A percentile compares a stretch with the other conserved stretches of the same genome.
Conservation (phyloP, 2,329 filamentous ascomycete species). For the Aspergillus oerlinghausenensis region DNA sequence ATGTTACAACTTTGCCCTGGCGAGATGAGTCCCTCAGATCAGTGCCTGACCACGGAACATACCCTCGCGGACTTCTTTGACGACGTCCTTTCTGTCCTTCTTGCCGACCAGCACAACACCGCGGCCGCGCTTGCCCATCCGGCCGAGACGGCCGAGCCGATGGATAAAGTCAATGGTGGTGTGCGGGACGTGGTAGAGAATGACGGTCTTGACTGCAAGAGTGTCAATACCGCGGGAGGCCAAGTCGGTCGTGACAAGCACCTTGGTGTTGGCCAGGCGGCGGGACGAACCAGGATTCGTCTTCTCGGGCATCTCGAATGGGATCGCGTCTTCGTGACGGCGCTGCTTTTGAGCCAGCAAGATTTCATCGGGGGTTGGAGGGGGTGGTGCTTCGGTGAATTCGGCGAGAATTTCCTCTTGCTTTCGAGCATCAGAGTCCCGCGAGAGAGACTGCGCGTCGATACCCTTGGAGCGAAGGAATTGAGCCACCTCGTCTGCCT, state of each 20-base stretch:
- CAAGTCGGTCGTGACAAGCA: conserved; percentile 90
- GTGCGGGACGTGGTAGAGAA: conserved; percentile 96
- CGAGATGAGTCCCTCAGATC: conserved; percentile 48
- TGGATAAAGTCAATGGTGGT: conserved; percentile 98
- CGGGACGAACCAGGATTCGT: conserved; percentile 35
- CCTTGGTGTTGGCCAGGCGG: conserved; percentile 71
- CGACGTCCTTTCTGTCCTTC: conserved; percentile 82
- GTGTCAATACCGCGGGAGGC: conserved; percentile 94
- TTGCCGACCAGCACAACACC: conserved; percentile 88
- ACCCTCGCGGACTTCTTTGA: conserved; percentile 84
- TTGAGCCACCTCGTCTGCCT: conserved; percentile 71
- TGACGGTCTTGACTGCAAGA: conserved; percentile 80
- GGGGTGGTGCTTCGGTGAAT: conserved; percentile 55
- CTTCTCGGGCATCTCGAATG: conserved; percentile 36
- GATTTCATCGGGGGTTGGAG: conserved; percentile 35
- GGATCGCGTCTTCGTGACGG: conserved; percentile 34
- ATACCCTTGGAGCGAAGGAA: conserved; percentile 83
- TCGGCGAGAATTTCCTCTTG: conserved; percentile 70
- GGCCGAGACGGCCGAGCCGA: conserved; percentile 81
- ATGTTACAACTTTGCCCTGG: conserved; percentile 9
- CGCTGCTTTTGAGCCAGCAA: conserved; percentile 26
- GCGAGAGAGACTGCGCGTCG: conserved; percentile 76
- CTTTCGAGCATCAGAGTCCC: conserved; percentile 74
- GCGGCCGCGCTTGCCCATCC: conserved; percentile 85
- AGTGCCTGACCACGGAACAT: conserved; percentile 79